Evolutionary conservation across 164 flowering plant species (phyloP).

Genomic region (Cinnamomum chago): DNA sequence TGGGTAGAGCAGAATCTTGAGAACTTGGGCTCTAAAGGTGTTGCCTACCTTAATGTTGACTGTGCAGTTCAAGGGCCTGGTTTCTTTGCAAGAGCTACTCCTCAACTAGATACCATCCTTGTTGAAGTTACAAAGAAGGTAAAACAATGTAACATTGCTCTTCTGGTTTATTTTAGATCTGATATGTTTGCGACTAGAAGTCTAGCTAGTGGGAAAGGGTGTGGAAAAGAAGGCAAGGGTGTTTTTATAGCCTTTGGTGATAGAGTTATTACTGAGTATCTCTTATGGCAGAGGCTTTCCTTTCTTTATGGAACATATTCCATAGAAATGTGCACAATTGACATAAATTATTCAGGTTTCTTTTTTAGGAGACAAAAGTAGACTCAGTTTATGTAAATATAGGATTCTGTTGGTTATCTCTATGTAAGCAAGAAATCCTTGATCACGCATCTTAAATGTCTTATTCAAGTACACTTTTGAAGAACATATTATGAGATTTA

Average conservation of each 20-base stretch:
- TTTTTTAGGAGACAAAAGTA: not conserved
- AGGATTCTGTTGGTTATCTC: not conserved
- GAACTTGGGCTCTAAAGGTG: constrained; percentile 67
- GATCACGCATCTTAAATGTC: not conserved
- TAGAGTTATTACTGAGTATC: not conserved
- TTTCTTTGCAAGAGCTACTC: constrained; percentile 76
- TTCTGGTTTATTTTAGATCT: not conserved
- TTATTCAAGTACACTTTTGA: not conserved
- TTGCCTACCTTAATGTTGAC: constrained; percentile 91
- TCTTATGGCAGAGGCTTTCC: not conserved
- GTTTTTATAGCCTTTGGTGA: not conserved
- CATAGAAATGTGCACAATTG: not conserved
- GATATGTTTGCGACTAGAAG: not conserved
- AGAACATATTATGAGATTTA: not conserved
- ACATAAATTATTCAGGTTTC: not conserved
- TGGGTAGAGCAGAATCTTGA: constrained; percentile 93
- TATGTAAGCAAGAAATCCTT: not conserved
- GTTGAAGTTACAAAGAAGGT: constrained; percentile 80
- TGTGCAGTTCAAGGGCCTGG: constrained; percentile 99
- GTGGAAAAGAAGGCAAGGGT: not conserved
- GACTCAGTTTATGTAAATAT: not conserved
- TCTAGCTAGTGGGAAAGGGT: not conserved
- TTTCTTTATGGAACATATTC: not conserved
- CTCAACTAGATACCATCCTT: constrained; percentile 82
- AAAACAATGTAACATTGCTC: not conserved